Evolutionary conservation across 2,329 filamentous ascomycete genomes (phyloP), one percentile per base, ranked within the genome.

Genomic region (Colletotrichum eleusines): DNA sequence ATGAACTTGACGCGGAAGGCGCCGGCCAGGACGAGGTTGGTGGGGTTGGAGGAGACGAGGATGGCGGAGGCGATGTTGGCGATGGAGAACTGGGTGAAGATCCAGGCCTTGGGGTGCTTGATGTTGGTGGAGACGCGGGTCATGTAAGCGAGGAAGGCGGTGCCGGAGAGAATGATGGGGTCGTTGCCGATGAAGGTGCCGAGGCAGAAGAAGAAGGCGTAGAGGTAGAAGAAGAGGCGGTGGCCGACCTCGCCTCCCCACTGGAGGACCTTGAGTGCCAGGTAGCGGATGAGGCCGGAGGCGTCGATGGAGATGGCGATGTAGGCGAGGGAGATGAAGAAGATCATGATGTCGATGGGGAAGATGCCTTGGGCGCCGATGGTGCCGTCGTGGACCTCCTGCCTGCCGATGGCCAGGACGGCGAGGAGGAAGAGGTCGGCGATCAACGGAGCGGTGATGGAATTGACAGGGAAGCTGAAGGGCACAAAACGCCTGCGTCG

Each of bases 261-360:
- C 68, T 91, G 85, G 2, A 94, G 82, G 0, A 93, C 91, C 72
- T 88, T 91, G 82, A 92, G 92, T 0, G 92, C 91, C 28, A 93
- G 77, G 73, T 85, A 94, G 65, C 91, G 83, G 75, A 94, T 93
- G 20, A 94, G 82, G 4, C 92, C 92, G 0, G 91, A 93, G 2
- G 92, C 91, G 73, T 94, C 92, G 70, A 94, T 92, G 0, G 91
- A 93, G 55, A 94, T 92, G 57, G 92, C 91, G 70, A 94, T 93
- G 75, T 94, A 94, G 3, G 92, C 91, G 53, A 93, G 78, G 0
- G 90, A 92, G 53, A 94, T 83, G 80, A 94, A 94, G 80, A 94
- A 94, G 20, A 85, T 81, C 90, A 94, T 92, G 72, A 93, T 93
- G 71, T 94, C 91, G 74, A 92, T 85, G 0, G 91, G 91, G 2